Evolutionary conservation across 495 filamentous ascomycete genomes (phyloP), one percentile per base, ranked within the genome.

Genomic region (Podospora tetraspora): DNA sequence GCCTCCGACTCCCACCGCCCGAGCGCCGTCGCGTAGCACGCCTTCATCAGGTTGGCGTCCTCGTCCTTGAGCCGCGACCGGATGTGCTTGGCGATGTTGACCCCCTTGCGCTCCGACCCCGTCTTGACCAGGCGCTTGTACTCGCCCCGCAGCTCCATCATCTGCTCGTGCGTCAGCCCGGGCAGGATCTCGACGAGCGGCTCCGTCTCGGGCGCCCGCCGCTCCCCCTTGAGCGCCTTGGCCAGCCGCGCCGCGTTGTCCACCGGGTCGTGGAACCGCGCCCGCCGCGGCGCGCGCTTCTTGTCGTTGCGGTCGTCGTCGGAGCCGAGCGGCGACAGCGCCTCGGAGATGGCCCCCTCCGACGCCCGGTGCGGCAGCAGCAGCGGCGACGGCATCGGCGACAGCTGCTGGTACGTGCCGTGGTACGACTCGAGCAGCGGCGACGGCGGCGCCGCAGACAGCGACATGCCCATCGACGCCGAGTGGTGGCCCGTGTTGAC

Each of bases 11-110:
- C 95, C 90, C 92, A 99, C 59, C 87, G 84, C 3, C 96, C 95
- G 0, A 98, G 87, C 11, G 95, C 94, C 8, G 91, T 93, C 6
- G 92, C 91, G 76, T 97, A 98, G 73, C 88, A 91, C 11, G 90
- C 89, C 77, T 98, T 98, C 79, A 92, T 93, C 66, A 97, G 90
- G 64, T 79, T 77, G 7, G 83, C 76, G 66, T 86, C 81, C 67
- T 87, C 84, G 59, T 86, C 84, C 73, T 92, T 92, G 72, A 89
- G 87, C 16, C 90, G 86, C 10, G 90, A 84, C 63, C 95, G 94
- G 74, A 98, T 91, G 81, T 98, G 95, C 77, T 99, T 99, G 65
- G 95, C 92, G 62, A 99, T 86, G 79, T 97, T 98, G 72, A 99
- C 91, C 27, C 93, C 92, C 70, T 91, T 92, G 64, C 86, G 87